Conservation (phyloP, 179 eudicot genomes). For the Beta macrorhiza region DNA sequence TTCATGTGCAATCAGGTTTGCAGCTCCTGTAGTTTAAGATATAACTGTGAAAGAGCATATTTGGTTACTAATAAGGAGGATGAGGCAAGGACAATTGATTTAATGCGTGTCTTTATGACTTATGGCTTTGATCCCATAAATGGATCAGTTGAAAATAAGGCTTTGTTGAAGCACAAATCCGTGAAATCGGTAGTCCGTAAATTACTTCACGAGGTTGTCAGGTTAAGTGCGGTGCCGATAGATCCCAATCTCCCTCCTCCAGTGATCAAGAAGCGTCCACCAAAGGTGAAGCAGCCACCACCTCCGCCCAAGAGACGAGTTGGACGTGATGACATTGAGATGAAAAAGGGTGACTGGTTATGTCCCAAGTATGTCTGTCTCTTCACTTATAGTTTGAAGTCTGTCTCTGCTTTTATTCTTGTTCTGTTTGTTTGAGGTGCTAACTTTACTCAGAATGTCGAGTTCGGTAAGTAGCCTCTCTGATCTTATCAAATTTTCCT, state of each 20-base stretch:
- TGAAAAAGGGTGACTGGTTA: slow-evolving; percentile 97
- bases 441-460: background rate
- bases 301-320: slow-evolving; percentile 87
- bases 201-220: slow-evolving; percentile 78
- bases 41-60: slow-evolving; percentile 80
- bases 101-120: slow-evolving; percentile 72
- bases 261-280: slow-evolving; percentile 75
- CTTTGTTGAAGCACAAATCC: slow-evolving; percentile 68
- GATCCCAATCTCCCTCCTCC: slow-evolving; percentile 99
- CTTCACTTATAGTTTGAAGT: slow-evolving; percentile 2
- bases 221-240: slow-evolving; percentile 90
- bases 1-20: slow-evolving; percentile 61
- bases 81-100: slow-evolving; percentile 85
- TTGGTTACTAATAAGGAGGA: slow-evolving; percentile 86
- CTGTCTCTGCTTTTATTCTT: background rate
- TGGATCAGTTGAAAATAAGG: slow-evolving; percentile 68
- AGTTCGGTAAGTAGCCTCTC: background rate
- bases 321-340: slow-evolving; percentile 90
- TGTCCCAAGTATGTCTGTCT: slow-evolving; percentile 74
- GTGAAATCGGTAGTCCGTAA: slow-evolving; percentile 71
- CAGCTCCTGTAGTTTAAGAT: slow-evolving; percentile 88
- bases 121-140: slow-evolving; percentile 85
- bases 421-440: background rate
- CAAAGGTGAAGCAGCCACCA: slow-evolving; percentile 92
- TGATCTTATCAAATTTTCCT: background rate